These are phyloP conservation scores for Heimioporus sp. DNA, from an alignment of 768 basidiomycete genomes.

Conservation along the genomic window DNA sequence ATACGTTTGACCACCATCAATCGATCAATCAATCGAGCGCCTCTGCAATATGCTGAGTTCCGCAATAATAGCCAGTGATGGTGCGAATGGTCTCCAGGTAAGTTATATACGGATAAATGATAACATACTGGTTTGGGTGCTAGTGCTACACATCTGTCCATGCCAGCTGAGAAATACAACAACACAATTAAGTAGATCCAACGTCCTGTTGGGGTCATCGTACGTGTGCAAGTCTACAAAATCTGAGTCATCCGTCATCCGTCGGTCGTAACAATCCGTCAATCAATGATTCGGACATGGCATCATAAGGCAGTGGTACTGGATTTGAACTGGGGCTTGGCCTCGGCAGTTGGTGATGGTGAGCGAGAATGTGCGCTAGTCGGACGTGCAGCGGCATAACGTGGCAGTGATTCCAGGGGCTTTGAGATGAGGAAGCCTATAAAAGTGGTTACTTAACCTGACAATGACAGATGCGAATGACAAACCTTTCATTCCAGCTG, in stretches of 20 bases:
- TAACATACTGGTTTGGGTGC: neutral
- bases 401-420: constrained; percentile 60
- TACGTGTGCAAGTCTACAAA: constrained; percentile 12
- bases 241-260: constrained; percentile 6
- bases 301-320: constrained; percentile 28
- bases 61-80: neutral
- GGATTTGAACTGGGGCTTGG: constrained; percentile 25
- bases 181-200: constrained; percentile 7
- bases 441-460: constrained; percentile 4
- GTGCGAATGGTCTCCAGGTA: no score
- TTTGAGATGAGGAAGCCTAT: constrained; percentile 57
- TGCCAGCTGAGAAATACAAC: constrained; percentile 25
- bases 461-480: constrained; percentile 1
- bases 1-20: neutral
- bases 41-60: no score
- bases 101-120: neutral
- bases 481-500: constrained; percentile 58
- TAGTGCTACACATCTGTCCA: constrained; percentile 27
- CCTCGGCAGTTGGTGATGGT: constrained; percentile 15
- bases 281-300: constrained; percentile 15
- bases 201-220: constrained; percentile 14
- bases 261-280: constrained; percentile 17
- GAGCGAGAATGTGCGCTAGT: constrained; percentile 26
- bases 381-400: constrained; percentile 45
- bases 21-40: neutral